phyloP scores from a whole-genome alignment of 106 monocot species.

The Dioscorea dumetorum region DNA sequence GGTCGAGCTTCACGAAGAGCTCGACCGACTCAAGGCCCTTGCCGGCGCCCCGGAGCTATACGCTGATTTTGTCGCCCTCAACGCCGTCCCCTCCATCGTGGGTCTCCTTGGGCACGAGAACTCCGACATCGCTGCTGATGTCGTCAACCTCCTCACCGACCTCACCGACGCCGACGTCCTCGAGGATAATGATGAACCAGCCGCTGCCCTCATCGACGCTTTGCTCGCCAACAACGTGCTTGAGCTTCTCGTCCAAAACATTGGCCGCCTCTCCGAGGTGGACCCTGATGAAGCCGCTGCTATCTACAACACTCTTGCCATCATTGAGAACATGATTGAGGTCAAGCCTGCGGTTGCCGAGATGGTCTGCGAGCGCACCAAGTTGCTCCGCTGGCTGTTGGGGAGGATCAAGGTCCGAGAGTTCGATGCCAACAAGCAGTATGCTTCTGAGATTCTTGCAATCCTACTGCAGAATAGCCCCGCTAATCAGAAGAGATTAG shows the following conservation, averaged over 20 bases:
- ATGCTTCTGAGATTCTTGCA: constrained; percentile 79
- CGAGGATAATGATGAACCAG: constrained; percentile 75
- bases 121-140: constrained; percentile 73
- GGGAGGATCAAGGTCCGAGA: constrained; percentile 75
- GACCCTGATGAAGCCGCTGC: constrained; percentile 85
- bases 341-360: constrained; percentile 54
- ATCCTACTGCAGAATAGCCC: constrained; percentile 84
- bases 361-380: constrained; percentile 80
- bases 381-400: constrained; percentile 62
- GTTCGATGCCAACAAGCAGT: constrained; percentile 92
- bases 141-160: constrained; percentile 70
- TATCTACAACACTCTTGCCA: constrained; percentile 62
- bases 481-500: constrained; percentile 82
- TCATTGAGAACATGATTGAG: constrained; percentile 91
- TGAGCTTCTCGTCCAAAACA: constrained; percentile 84
- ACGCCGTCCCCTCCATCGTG: constrained; percentile 59
- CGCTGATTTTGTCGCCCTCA: constrained; percentile 73
- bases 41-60: constrained; percentile 86
- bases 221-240: constrained; percentile 80
- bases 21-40: constrained; percentile 58
- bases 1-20: constrained; percentile 78
- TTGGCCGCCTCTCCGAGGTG: constrained; percentile 67
- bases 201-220: constrained; percentile 51
- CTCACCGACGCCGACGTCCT: constrained; percentile 86
- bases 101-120: constrained; percentile 80